These are phyloP conservation scores for Myrica gale DNA, from an alignment of 306 rosid genomes.

Conservation along the genomic window DNA sequence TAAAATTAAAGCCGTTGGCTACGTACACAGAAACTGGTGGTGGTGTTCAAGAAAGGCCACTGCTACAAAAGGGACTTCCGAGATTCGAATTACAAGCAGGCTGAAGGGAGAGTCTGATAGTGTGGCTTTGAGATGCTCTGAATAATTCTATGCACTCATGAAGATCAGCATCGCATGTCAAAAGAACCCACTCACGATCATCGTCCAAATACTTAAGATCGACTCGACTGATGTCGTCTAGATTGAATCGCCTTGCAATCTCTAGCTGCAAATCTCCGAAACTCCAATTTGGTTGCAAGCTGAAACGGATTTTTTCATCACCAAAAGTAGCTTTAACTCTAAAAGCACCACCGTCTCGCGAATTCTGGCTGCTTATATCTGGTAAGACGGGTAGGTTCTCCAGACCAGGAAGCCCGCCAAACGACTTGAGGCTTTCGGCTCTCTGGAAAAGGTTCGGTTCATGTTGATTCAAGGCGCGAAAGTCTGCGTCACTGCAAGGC, in stretches of 20 bases:
- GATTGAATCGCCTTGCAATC: conserved; percentile 52
- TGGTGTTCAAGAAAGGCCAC: conserved; percentile 28
- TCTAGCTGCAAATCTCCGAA: conserved; percentile 48
- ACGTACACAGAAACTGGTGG: background rate
- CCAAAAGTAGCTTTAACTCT: conserved; percentile 57
- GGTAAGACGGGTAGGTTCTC: conserved; percentile 30
- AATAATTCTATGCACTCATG: conserved; percentile 53
- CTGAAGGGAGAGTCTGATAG: conserved; percentile 51
- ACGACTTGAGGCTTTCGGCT: conserved; percentile 23
- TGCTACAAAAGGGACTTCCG: conserved; percentile 33
- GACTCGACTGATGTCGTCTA: conserved; percentile 37
- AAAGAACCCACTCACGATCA: conserved; percentile 49
- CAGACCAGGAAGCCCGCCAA: conserved; percentile 16
- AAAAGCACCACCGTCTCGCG: conserved; percentile 26
- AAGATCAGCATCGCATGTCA: conserved; percentile 58
- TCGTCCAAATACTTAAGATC: conserved; percentile 53
- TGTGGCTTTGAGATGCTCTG: conserved; percentile 45
- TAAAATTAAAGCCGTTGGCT: background rate
- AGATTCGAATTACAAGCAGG: conserved; percentile 41
- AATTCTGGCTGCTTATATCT: conserved; percentile 9
- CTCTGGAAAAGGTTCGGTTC: conserved; percentile 35
- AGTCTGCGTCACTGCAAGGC: conserved; percentile 27
- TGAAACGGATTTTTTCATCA: conserved; percentile 51
- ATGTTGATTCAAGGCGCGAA: conserved; percentile 20
- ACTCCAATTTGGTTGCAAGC: conserved; percentile 43